Evolutionary conservation across 177 flowering plant species (phyloP), one percentile per base, ranked within the genome.

Genomic region (Vitis hybrid): DNA sequence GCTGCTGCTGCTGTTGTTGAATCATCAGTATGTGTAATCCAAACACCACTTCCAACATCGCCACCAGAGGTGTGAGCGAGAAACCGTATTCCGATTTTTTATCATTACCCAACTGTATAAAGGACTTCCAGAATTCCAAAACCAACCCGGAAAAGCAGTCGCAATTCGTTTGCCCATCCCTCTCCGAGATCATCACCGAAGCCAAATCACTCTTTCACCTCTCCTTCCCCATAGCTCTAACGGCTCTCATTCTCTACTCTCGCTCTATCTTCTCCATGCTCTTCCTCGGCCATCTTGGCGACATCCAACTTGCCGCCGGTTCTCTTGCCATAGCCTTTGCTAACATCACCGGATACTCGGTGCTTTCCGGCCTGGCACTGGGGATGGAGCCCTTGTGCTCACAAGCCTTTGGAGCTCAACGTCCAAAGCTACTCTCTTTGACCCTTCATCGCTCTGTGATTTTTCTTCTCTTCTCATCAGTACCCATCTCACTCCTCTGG

Each of bases 381-480:
- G 97, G 94, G 0, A 91, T 93, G 97, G 97, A 93, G 71, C 98
- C 98, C 0, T 79, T 93, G 2, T 93, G 98, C 70, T 79, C 95
- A 0, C 98, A 91, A 68, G 97, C 98, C 52, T 89, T 87, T 48
- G 94, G 97, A 1, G 92, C 98, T 5, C 78, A 75, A 15, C 81
- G 83, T 0, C 87, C 84, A 0, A 83, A 84, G 68, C 85, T 87
- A 4, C 86, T 91, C 13, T 79, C 91, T 23, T 18, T 87, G 2
- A 89, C 95, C 13, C 92, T 93, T 48, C 94, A 91, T 17, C 87
- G 95, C 8, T 73, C 87, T 15, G 81, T 93, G 15, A 74, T 90
- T 30, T 88, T 93, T 64, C 85, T 93, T 4, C 83, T 90, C 1
- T 60, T 74, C 32, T 83, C 80, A 5, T 87, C 91, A 2, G 7